phyloP scores from a whole-genome alignment of 306 rosid species.

The Corylus heterophylla region DNA sequence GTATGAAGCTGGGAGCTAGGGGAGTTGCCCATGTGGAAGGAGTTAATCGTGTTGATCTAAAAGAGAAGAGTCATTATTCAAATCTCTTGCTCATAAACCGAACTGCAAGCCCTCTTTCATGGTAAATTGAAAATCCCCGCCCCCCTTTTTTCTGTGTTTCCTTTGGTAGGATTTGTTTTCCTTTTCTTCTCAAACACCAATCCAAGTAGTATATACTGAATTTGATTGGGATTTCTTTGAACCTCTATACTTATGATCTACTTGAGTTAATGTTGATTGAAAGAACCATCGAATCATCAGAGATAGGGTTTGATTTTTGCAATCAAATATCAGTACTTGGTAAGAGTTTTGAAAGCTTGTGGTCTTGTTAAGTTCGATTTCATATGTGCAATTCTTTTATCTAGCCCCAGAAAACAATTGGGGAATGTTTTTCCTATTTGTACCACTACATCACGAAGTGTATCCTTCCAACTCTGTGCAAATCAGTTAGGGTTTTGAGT shows the following conservation, averaged over 20 bases:
- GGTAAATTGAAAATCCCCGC: constrained; percentile 40
- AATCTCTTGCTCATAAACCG: constrained; percentile 82
- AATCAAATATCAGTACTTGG: constrained; percentile 9
- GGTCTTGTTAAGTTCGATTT: not conserved
- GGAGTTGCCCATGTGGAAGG: constrained; percentile 68
- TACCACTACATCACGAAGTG: not conserved
- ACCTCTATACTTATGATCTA: not conserved
- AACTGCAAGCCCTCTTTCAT: constrained; percentile 88
- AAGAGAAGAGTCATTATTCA: constrained; percentile 58
- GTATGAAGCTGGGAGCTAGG: constrained; percentile 82
- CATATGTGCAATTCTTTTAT: not conserved
- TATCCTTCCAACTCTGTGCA: not conserved
- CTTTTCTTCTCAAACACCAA: not conserved
- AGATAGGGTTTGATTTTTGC: constrained; percentile 7
- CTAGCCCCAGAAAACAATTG: not conserved
- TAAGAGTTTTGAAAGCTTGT: not conserved
- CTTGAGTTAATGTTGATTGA: constrained; percentile 8
- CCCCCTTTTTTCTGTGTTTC: not conserved
- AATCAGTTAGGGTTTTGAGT: constrained; percentile 3
- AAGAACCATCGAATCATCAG: constrained; percentile 17
- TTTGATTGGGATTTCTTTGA: not conserved
- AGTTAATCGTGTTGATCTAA: constrained; percentile 62
- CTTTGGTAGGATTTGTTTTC: not conserved
- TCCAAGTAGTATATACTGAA: not conserved
- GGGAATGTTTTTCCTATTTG: not conserved